Percentiles rank a stretch among this genome's conserved stretches.
These are phyloP conservation scores for Globisporangium abappressorium DNA, from an alignment of 352 stramenopile species.

Conservation along the genomic window DNA sequence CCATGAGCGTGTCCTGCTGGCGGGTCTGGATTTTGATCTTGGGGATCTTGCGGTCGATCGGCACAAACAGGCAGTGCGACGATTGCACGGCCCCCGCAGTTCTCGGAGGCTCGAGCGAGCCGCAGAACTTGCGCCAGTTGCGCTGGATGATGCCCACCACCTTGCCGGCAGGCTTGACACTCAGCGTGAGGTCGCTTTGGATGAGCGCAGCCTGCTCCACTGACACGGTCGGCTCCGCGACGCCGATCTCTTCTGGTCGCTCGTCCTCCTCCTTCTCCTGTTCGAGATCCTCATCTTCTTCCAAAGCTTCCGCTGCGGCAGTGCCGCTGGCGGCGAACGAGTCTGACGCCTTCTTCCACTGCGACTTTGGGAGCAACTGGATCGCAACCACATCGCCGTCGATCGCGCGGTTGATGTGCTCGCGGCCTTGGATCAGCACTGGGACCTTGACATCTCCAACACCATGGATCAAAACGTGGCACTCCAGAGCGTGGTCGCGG, in stretches of 20 bases:
- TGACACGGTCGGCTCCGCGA: conserved; percentile 67
- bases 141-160: conserved; percentile 92
- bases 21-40: conserved; percentile 94
- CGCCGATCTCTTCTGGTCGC: conserved; percentile 28
- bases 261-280: conserved; percentile 28
- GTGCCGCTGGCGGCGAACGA: conserved; percentile 54
- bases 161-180: conserved; percentile 64
- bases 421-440: conserved; percentile 64
- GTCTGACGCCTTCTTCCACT: conserved; percentile 78
- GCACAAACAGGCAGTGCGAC: conserved; percentile 72
- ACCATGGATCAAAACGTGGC: conserved; percentile 76
- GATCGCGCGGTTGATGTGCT: conserved; percentile 96
- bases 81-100: conserved; percentile 36
- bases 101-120: conserved; percentile 87
- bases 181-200: conserved; percentile 46
- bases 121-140: conserved; percentile 94
- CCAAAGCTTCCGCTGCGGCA: conserved; percentile 32
- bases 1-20: conserved; percentile 87
- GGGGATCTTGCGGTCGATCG: conserved; percentile 88
- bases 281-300: conserved; percentile 43
- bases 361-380: conserved; percentile 85
- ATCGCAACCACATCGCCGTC: conserved; percentile 98
- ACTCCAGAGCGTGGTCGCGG: conserved; percentile 80
- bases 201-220: conserved; percentile 58
- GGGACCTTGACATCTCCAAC: conserved; percentile 59